Evolutionary conservation across 1,284 basidiomycete genomes (phyloP).

Genomic region (Ustilago xerochloae): DNA sequence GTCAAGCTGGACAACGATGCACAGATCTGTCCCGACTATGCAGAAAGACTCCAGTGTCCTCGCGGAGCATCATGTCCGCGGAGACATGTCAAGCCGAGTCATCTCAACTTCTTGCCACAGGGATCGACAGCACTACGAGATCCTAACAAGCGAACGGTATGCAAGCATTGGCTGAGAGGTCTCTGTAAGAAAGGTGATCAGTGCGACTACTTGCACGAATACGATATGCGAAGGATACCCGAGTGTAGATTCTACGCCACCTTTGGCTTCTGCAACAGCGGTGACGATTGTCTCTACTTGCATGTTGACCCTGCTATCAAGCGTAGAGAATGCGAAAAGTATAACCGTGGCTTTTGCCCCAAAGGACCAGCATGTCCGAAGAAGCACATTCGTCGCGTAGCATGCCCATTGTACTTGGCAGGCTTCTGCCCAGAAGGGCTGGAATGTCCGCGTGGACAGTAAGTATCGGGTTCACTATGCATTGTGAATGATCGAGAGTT

Average conservation of each 20-base stretch:
- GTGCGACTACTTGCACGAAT: conserved; percentile 99
- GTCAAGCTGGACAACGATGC: conserved; percentile 92
- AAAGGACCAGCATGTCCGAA: conserved; percentile 82
- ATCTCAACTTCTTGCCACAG: conserved; percentile 43
- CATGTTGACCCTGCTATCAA: conserved; percentile 94
- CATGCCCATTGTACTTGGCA: conserved; percentile 89
- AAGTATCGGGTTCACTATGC: conserved; percentile 11
- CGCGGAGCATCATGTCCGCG: conserved; percentile 48
- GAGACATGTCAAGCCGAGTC: conserved; percentile 48
- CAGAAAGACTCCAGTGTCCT: conserved; percentile 40
- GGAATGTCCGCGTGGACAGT: conserved; percentile 87
- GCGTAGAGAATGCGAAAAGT: conserved; percentile 85
- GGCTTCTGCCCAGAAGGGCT: conserved; percentile 96
- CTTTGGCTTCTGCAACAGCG: conserved; percentile 96
- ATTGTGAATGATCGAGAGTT: neutral
- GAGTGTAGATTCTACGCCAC: conserved; percentile 99
- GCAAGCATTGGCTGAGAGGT: conserved; percentile 98
- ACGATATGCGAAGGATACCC: conserved; percentile 98
- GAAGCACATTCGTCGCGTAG: conserved; percentile 89
- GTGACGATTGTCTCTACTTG: conserved; percentile 97
- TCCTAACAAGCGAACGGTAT: conserved; percentile 76
- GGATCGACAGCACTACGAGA: conserved; percentile 49
- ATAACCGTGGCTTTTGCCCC: conserved; percentile 90
- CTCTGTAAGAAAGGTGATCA: conserved; percentile 98
- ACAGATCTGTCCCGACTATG: conserved; percentile 64